A percentile compares a stretch with the other conserved stretches of the same genome.
phyloP scores from a whole-genome alignment of 2,329 filamentous ascomycete species.

The Botryotinia globosa region DNA sequence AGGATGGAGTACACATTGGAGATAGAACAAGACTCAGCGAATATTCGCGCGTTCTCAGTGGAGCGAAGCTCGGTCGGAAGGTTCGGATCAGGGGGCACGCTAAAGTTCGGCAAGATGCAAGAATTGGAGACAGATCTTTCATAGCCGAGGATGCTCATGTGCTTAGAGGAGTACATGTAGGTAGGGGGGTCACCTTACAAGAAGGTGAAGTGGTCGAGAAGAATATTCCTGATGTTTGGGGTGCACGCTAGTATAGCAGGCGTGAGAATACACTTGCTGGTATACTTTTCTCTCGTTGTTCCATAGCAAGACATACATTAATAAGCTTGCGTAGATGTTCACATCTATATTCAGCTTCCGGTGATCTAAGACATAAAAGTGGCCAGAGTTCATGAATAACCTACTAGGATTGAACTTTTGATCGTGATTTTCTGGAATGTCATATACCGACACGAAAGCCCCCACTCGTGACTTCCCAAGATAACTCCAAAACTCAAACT shows the following conservation, averaged over 20 bases:
- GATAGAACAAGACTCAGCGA: background rate
- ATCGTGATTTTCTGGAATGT: background rate
- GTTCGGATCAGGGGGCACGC: fast-evolving
- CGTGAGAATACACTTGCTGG: background rate
- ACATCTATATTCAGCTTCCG: fast-evolving
- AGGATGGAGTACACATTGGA: background rate
- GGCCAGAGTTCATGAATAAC: background rate
- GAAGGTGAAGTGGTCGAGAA: background rate
- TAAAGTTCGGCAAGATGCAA: background rate
- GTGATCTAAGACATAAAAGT: background rate
- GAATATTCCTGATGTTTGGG: background rate
- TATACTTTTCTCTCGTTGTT: background rate
- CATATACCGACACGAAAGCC: too few relatives aligned
- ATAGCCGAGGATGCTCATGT: background rate
- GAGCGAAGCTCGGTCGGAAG: background rate
- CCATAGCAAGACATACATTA: background rate
- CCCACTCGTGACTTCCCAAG: background rate
- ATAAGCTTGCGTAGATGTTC: background rate
- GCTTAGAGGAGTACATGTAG: background rate
- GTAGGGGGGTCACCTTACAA: too few relatives aligned
- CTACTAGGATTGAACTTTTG: background rate
- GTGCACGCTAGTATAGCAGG: background rate
- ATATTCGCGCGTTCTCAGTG: background rate
- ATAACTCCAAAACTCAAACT: background rate
- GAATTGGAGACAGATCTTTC: background rate